Conservation (phyloP, 1,139 yeast species). For the Diutina sp. region DNA sequence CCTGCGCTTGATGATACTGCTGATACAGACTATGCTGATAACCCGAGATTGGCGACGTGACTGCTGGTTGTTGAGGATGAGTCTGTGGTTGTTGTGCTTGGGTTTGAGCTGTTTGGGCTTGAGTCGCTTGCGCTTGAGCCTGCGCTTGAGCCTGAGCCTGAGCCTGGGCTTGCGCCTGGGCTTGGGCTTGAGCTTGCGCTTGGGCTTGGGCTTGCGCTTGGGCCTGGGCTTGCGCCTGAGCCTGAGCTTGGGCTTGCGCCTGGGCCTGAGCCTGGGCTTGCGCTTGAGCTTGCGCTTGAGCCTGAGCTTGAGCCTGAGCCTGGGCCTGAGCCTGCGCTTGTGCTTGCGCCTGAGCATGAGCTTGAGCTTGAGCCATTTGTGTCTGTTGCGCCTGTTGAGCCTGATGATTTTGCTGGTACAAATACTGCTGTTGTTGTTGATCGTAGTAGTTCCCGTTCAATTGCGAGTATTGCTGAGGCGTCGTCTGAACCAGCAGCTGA, state of each 20-base stretch:
- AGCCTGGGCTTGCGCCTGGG: background rate
- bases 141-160: background rate
- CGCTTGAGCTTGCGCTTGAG: background rate
- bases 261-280: background rate
- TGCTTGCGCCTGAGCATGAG: background rate
- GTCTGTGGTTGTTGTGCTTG: background rate
- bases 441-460: slow-evolving; percentile 5
- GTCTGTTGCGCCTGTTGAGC: background rate
- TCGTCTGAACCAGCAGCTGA: background rate
- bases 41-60: background rate
- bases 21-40: background rate
- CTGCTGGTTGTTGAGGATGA: background rate
- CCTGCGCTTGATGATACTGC: background rate
- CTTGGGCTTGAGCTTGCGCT: background rate
- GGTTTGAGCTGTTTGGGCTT: background rate
- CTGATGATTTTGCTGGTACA: slow-evolving; percentile 5
- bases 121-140: background rate
- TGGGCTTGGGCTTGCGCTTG: background rate
- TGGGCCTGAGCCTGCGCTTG: background rate
- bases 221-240: background rate
- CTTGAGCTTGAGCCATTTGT: background rate
- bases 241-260: background rate
- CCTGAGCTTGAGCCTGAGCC: background rate
- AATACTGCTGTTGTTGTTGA: slow-evolving; percentile 6
- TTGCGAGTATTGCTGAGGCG: slow-evolving; percentile 4